Evolutionary conservation across 768 basidiomycete genomes (phyloP).

Genomic region (Scleroderma bovista): DNA sequence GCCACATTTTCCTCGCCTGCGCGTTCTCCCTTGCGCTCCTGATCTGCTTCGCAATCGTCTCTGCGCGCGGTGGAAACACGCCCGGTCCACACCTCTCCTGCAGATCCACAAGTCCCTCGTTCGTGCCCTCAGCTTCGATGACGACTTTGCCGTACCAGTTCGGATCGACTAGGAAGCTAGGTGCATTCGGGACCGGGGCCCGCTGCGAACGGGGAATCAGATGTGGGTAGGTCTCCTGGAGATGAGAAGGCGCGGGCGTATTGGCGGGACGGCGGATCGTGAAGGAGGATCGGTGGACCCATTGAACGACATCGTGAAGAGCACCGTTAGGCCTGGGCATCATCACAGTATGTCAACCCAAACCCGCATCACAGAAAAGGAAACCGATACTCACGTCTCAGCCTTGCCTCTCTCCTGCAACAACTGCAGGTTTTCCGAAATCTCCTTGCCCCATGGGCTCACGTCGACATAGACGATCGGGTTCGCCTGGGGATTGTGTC

Average conservation of each 20-base stretch:
- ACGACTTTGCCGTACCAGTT: conserved; percentile 83
- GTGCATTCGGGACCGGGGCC: conserved; percentile 50
- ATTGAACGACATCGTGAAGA: conserved; percentile 76
- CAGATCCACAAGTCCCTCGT: conserved; percentile 76
- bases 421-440: conserved; percentile 66
- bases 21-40: conserved; percentile 36
- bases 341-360: conserved; percentile 2
- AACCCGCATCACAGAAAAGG: conserved; percentile 2
- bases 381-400: conserved; percentile 63
- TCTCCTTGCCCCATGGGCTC: conserved; percentile 72
- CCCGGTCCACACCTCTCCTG: conserved; percentile 66
- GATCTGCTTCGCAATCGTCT: conserved; percentile 29
- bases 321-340: conserved; percentile 79
- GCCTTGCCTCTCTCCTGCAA: conserved; percentile 72
- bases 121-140: conserved; percentile 83
- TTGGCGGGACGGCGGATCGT: conserved; percentile 47
- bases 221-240: conserved; percentile 21
- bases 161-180: conserved; percentile 58
- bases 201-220: conserved; percentile 15
- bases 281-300: conserved; percentile 81
- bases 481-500: conserved; percentile 44
- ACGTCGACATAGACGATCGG: conserved; percentile 71
- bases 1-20: conserved; percentile 50
- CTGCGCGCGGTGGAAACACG: conserved; percentile 57
- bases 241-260: conserved; percentile 23